Conservation (phyloP, 2,329 filamentous ascomycete species). For the Fusarium bactridioides region DNA sequence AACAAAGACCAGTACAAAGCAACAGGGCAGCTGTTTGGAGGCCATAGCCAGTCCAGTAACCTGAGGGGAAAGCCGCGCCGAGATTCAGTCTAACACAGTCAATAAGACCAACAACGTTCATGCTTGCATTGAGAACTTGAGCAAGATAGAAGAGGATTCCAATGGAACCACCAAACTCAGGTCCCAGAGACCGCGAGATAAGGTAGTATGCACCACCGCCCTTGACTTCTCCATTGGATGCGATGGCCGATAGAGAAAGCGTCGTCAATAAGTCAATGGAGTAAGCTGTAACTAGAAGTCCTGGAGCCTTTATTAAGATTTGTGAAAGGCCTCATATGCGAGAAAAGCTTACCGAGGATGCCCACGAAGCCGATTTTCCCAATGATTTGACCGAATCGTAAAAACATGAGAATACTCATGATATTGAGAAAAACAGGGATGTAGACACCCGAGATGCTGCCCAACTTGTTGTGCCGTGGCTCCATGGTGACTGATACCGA, state of each 20-base stretch:
- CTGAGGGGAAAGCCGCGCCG: constrained; percentile 70
- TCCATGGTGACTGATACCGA: constrained; percentile 44
- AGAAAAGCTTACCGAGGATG: constrained; percentile 70
- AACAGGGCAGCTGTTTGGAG: constrained; percentile 76
- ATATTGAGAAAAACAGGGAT: constrained; percentile 91
- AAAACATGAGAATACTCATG: constrained; percentile 89
- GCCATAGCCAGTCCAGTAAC: constrained; percentile 80
- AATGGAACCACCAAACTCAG: constrained; percentile 89
- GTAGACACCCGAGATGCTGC: constrained; percentile 81
- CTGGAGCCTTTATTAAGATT: constrained; percentile 49
- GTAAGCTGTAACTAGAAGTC: constrained; percentile 78
- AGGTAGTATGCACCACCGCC: constrained; percentile 90
- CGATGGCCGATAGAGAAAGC: constrained; percentile 86
- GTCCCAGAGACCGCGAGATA: constrained; percentile 84
- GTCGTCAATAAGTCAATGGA: constrained; percentile 83
- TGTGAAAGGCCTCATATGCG: not conserved
- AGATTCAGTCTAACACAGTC: constrained; percentile 83
- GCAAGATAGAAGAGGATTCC: constrained; percentile 90
- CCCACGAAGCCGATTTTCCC: constrained; percentile 82
- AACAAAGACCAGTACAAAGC: constrained; percentile 76
- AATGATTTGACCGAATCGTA: constrained; percentile 85
- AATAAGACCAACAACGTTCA: constrained; percentile 87
- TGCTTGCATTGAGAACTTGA: constrained; percentile 84
- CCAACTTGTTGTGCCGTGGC: constrained; percentile 67
- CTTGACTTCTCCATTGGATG: constrained; percentile 87